Base-by-base conservation (phyloP, 2,329 filamentous ascomycete genomes). In the Colletotrichum tropicicola region DNA sequence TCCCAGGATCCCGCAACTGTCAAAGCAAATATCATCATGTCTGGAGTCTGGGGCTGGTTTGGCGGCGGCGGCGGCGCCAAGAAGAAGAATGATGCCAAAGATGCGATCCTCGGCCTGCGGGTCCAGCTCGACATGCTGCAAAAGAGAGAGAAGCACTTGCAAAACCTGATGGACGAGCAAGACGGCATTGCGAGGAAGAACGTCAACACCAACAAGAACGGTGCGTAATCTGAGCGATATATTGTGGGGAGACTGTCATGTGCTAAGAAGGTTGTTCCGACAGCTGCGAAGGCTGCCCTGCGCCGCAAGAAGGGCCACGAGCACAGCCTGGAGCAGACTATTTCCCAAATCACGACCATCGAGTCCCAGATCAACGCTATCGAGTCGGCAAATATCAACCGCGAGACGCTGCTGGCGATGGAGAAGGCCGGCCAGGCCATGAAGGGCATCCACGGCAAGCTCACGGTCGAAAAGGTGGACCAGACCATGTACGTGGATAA, bases 361-460 rank as follows among this genome's bases (percentile, higher is more conserved):
- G 96, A 99, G 79, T 92, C 94, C 75, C 94, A 99, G 78, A 97
- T 98, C 75, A 96, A 96, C 78, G 91, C 92, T 65, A 98, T 99
- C 83, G 96, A 99, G 80, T 93, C 94, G 49, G 96, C 96, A 67
- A 99, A 98, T 78, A 98, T 99, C 84, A 99, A 99, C 85, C 91
- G 95, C 81, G 94, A 98, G 84, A 99, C 96, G 12, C 85, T 98
- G 69, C 88, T 91, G 70, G 95, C 94, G 7, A 98, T 99, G 94
- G 91, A 97, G 87, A 91, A 91, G 75, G 95, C 96, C 10, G 90
- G 92, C 69, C 83, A 89, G 66, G 96, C 95, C 35, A 98, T 99
- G 94, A 91, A 94, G 83, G 84, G 91, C 69, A 99, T 99, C 72
- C 94, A 98, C 77, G 91, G 90, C 72, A 92, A 92, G 69, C 88